A percentile compares a stretch with the other conserved stretches of the same genome.
These are phyloP conservation scores for Podaxis sp. DNA, from an alignment of 768 basidiomycete genomes.

Conservation along the genomic window DNA sequence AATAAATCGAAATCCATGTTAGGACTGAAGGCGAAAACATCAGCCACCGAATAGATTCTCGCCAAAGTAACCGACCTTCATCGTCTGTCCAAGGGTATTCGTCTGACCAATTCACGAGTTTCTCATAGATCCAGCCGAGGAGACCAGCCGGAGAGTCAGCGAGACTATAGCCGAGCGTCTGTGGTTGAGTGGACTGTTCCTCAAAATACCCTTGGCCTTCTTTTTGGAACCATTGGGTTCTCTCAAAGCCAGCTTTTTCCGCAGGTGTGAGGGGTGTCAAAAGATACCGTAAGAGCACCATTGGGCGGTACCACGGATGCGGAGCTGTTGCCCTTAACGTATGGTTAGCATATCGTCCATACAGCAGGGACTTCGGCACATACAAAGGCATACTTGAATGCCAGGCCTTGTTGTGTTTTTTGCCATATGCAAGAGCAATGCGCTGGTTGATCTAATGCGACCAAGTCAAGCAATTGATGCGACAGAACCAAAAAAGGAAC, in stretches of 20 bases:
- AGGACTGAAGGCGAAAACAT: slow-evolving; percentile 35
- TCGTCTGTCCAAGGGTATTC: slow-evolving; percentile 56
- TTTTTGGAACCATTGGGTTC: slow-evolving; percentile 27
- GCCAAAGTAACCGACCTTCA: slow-evolving; percentile 34
- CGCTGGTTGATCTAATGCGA: slow-evolving; percentile 25
- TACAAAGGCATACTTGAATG: slow-evolving; percentile 44
- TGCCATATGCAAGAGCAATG: slow-evolving; percentile 31
- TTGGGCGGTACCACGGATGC: slow-evolving; percentile 24
- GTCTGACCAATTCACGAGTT: slow-evolving; percentile 46
- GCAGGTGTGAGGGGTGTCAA: slow-evolving; percentile 27
- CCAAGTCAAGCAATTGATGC: too few species aligned
- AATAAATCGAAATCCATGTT: slow-evolving; percentile 63
- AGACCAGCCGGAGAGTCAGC: slow-evolving; percentile 59
- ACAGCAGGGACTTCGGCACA: slow-evolving; percentile 15
- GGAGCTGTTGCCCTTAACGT: slow-evolving; percentile 21
- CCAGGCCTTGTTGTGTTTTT: slow-evolving; percentile 47
- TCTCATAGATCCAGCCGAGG: slow-evolving; percentile 54
- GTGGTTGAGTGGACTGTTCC: slow-evolving; percentile 47
- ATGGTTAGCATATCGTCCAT: background rate
- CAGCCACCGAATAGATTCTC: background rate
- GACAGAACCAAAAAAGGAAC: background rate
- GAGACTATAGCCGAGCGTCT: slow-evolving; percentile 53
- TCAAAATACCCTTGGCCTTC: slow-evolving; percentile 38
- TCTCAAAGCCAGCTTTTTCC: slow-evolving; percentile 35
- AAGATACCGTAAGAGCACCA: slow-evolving; percentile 26